These are phyloP conservation scores for Tephrocybe sp. DNA, from an alignment of 768 basidiomycete genomes.

Conservation along the genomic window DNA sequence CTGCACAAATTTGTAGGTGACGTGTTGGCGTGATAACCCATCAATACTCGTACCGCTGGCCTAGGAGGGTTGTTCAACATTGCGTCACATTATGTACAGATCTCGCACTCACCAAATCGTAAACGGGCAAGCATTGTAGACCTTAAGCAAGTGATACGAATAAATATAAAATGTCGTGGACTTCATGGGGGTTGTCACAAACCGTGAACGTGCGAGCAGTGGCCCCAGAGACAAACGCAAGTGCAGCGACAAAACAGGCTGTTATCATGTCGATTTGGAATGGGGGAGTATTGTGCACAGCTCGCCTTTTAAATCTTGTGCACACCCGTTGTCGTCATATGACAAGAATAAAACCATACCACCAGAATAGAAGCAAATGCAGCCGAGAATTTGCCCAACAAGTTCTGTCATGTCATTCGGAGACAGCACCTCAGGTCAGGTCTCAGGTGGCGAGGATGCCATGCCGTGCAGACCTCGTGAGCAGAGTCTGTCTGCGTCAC, in stretches of 20 bases:
- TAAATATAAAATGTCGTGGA: background rate
- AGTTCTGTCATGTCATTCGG: background rate
- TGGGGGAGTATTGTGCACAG: background rate
- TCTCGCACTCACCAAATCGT: slow-evolving; percentile 56
- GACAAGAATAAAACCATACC: background rate
- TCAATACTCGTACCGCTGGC: slow-evolving; percentile 33
- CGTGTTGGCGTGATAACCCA: background rate
- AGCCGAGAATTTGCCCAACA: background rate
- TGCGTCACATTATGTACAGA: background rate
- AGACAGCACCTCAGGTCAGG: background rate
- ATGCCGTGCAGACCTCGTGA: slow-evolving; percentile 4
- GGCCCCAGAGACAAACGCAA: slow-evolving; percentile 26
- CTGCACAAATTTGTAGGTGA: slow-evolving; percentile 25
- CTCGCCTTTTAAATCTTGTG: slow-evolving; percentile 4
- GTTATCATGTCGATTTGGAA: slow-evolving; percentile 29
- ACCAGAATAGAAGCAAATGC: background rate
- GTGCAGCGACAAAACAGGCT: slow-evolving; percentile 13
- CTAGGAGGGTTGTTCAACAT: slow-evolving; percentile 23
- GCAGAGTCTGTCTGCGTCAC: background rate
- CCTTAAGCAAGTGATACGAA: too few species aligned
- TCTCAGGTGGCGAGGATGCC: background rate
- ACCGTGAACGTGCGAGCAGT: slow-evolving; percentile 61
- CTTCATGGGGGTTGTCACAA: background rate
- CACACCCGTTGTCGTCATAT: background rate
- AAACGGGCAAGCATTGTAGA: slow-evolving; percentile 64